These are phyloP conservation scores for Mycena leptocephala DNA, from an alignment of 768 basidiomycete genomes.

Conservation along the genomic window DNA sequence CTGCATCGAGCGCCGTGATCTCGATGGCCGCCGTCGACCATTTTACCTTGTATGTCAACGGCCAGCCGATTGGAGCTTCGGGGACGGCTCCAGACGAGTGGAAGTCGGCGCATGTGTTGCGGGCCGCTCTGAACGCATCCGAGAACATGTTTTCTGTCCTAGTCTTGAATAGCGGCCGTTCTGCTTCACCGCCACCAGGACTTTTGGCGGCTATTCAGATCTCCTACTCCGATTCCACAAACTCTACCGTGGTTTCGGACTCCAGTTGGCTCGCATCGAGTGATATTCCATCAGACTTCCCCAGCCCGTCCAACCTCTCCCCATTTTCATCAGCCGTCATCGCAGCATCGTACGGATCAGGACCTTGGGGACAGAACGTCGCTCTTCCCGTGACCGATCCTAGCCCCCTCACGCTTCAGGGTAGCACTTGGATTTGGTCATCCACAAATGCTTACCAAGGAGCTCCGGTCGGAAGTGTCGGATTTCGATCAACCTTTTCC, in stretches of 20 bases:
- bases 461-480: slow-evolving; percentile 3
- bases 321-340: not conserved
- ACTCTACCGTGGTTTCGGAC: slow-evolving; percentile 16
- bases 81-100: not conserved
- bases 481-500: slow-evolving; percentile 18
- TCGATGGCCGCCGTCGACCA: slow-evolving; percentile 18
- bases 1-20: slow-evolving; percentile 5
- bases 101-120: slow-evolving; percentile 15
- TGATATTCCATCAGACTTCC: slow-evolving; percentile 22
- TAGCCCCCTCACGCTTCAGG: not conserved
- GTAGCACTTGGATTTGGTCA: slow-evolving; percentile 29
- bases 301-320: not conserved
- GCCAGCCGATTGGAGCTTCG: slow-evolving; percentile 23
- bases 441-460: not conserved
- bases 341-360: not conserved
- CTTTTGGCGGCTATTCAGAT: slow-evolving; percentile 23
- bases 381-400: not conserved
- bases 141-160: slow-evolving; percentile 24
- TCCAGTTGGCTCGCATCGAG: slow-evolving; percentile 16
- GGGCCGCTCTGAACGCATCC: slow-evolving; percentile 19
- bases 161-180: not conserved
- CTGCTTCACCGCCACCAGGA: slow-evolving; percentile 8
- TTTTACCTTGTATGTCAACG: slow-evolving; percentile 26
- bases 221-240: slow-evolving; percentile 2
- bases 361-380: slow-evolving; percentile 16